Evolutionary conservation across 306 rosid genomes (phyloP).

Genomic region (Prunus padus): DNA sequence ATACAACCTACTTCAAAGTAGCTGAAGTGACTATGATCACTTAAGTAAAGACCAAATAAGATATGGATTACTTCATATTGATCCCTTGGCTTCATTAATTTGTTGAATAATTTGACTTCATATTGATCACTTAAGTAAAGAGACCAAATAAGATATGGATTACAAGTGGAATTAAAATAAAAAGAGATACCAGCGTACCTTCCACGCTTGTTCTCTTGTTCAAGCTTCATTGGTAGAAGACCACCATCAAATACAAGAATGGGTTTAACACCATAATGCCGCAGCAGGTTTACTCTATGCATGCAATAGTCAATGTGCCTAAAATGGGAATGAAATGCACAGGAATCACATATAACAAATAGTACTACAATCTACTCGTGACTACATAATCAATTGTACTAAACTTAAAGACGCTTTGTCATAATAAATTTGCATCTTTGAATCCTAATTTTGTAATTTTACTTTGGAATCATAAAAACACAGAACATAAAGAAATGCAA

Average conservation of each 20-base stretch:
- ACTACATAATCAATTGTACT: background rate
- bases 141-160: background rate
- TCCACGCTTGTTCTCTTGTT: conserved; percentile 91
- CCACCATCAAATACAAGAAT: conserved; percentile 96
- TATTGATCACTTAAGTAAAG: background rate
- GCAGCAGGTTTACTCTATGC: conserved; percentile 82
- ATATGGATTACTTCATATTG: no score
- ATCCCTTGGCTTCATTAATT: no score
- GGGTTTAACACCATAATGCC: conserved; percentile 76
- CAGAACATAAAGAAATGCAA: background rate
- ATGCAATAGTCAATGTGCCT: conserved; percentile 96
- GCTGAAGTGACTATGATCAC: background rate
- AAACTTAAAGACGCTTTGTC: background rate
- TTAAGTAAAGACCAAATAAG: no score
- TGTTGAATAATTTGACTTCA: background rate
- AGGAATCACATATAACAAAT: background rate
- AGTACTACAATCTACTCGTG: background rate
- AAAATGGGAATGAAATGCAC: conserved; percentile 4
- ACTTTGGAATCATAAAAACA: background rate
- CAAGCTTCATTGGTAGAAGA: conserved; percentile 84
- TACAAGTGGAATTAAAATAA: conserved; percentile 1
- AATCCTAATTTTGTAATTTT: background rate
- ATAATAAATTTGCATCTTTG: background rate
- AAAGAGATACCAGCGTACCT: conserved; percentile 40
- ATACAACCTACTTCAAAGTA: background rate